Evolutionary conservation across 345 rosid genomes (phyloP).

Genomic region (Murraya paniculata): DNA sequence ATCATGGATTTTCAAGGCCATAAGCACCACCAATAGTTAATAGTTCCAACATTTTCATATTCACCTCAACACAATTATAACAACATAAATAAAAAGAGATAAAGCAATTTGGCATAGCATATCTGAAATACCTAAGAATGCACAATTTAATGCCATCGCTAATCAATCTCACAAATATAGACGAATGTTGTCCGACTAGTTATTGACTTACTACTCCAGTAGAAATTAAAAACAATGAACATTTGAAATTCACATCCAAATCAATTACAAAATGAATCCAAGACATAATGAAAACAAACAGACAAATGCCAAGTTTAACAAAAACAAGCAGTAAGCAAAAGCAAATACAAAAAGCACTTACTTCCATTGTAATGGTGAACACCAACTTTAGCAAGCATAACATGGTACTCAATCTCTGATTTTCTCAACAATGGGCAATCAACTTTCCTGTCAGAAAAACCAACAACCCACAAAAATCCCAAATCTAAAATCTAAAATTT

Average conservation of each 20-base stretch:
- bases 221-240: background rate
- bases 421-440: constrained; percentile 71
- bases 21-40: background rate
- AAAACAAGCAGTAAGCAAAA: background rate
- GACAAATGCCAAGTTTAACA: background rate
- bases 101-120: no score
- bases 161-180: background rate
- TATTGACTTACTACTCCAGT: no score
- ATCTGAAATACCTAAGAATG: no score
- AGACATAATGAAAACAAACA: no score
- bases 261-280: background rate
- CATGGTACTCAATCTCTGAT: constrained; percentile 79
- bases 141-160: no score
- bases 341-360: constrained; percentile 22
- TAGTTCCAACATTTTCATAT: no score
- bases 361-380: constrained; percentile 82
- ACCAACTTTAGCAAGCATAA: constrained; percentile 73
- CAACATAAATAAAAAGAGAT: no score
- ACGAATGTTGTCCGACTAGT: no score
- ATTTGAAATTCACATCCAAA: background rate
- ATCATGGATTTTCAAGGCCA: background rate
- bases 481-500: background rate
- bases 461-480: background rate
- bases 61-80: background rate
- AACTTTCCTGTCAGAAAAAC: constrained; percentile 30